Conservation (phyloP, 768 basidiomycete species). For the Lactarius vividus region DNA sequence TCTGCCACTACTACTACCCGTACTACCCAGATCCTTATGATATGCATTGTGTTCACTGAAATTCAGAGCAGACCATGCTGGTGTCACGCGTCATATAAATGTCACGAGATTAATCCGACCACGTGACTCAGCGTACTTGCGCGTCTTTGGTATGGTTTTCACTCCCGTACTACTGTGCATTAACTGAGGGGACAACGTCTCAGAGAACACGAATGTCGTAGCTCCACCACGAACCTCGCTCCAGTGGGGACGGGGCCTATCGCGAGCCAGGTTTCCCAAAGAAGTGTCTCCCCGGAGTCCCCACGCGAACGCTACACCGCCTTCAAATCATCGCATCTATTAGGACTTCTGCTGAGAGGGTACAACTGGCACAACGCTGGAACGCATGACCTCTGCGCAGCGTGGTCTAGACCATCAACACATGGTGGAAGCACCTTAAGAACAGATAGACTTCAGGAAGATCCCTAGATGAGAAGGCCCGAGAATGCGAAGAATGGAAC, state of each 20-base stretch:
- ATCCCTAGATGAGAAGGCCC: not conserved
- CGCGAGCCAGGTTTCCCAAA: not conserved
- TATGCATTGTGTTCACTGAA: not conserved
- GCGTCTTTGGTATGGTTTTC: no score
- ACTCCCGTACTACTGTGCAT: no score
- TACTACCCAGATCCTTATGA: not conserved
- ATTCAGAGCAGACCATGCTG: not conserved
- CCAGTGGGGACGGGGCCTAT: not conserved
- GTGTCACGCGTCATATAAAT: no score
- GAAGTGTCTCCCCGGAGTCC: not conserved
- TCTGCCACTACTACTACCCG: not conserved
- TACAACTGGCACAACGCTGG: not conserved
- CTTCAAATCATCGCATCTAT: not conserved
- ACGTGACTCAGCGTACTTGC: no score
- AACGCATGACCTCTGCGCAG: not conserved
- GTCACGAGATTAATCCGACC: no score
- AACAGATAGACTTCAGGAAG: not conserved
- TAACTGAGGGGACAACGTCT: not conserved
- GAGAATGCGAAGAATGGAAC: not conserved
- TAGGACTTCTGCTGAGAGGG: not conserved
- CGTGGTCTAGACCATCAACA: not conserved
- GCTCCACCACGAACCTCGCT: not conserved
- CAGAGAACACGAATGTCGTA: not conserved
- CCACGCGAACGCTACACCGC: not conserved
- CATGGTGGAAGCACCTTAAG: not conserved